Evolutionary conservation across 495 filamentous ascomycete species (phyloP).

Genomic region (Parathielavia appendiculata): DNA sequence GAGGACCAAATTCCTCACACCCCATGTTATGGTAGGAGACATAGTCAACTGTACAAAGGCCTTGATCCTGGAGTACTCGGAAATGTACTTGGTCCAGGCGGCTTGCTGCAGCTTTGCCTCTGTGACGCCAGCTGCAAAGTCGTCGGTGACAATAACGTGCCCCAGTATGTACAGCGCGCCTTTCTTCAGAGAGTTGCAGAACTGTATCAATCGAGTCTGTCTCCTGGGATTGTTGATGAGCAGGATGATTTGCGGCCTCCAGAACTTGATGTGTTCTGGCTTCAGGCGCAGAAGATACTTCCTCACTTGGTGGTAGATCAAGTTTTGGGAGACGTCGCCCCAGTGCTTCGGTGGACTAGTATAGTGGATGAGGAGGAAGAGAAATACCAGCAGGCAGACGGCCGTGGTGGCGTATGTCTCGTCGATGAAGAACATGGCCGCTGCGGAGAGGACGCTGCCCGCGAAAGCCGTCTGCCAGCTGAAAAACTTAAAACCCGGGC

Average conservation of each 20-base stretch:
- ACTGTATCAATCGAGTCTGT: slow-evolving; percentile 77
- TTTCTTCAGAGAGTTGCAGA: slow-evolving; percentile 89
- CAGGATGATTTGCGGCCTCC: slow-evolving; percentile 78
- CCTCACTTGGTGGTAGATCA: slow-evolving; percentile 88
- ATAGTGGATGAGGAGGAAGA: slow-evolving; percentile 84
- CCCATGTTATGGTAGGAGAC: slow-evolving; percentile 80
- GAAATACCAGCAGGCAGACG: slow-evolving; percentile 63
- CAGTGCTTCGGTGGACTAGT: slow-evolving; percentile 78
- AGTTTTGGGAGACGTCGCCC: slow-evolving; percentile 83
- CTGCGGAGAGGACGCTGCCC: slow-evolving; percentile 67
- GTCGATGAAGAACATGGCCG: slow-evolving; percentile 87
- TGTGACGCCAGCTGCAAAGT: slow-evolving; percentile 70
- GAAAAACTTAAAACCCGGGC: slow-evolving; percentile 84
- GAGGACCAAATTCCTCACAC: slow-evolving; percentile 73
- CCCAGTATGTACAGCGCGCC: slow-evolving; percentile 79
- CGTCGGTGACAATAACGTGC: slow-evolving; percentile 78
- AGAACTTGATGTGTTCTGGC: slow-evolving; percentile 89
- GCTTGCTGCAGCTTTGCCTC: slow-evolving; percentile 77
- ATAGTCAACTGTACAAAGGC: slow-evolving; percentile 84
- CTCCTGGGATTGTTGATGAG: slow-evolving; percentile 76
- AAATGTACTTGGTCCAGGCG: slow-evolving; percentile 80
- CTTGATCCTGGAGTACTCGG: slow-evolving; percentile 75
- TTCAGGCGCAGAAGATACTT: slow-evolving; percentile 79
- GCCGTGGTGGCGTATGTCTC: slow-evolving; percentile 73
- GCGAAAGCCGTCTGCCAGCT: slow-evolving; percentile 75